Conservation (phyloP, 345 rosid species). For the Bruguiera gymnorhiza region DNA sequence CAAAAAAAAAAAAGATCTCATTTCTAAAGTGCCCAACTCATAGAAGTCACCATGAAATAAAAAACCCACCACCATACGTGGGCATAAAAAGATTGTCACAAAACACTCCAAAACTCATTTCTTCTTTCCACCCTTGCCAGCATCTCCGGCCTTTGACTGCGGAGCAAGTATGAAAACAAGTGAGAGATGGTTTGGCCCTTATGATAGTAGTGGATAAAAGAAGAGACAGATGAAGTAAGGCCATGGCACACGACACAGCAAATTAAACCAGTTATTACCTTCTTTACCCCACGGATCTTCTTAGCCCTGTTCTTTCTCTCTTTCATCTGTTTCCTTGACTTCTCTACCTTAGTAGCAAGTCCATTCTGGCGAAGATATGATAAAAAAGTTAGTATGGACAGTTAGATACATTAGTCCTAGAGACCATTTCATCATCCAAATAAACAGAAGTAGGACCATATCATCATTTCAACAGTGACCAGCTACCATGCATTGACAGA, state of each 20-base stretch:
- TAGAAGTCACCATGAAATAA: background rate
- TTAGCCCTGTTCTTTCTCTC: slow-evolving; percentile 93
- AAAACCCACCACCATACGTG: background rate
- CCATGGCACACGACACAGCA: background rate
- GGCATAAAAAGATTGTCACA: background rate
- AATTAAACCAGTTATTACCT: slow-evolving; percentile 40
- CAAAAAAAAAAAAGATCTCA: background rate
- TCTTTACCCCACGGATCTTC: slow-evolving; percentile 97
- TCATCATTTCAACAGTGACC: too few species aligned
- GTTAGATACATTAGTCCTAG: background rate
- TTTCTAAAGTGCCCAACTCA: slow-evolving; percentile 5
- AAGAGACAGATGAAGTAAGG: background rate
- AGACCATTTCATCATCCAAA: too few species aligned
- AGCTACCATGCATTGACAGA: too few species aligned
- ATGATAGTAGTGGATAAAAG: background rate
- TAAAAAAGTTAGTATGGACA: too few species aligned
- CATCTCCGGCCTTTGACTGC: slow-evolving; percentile 92
- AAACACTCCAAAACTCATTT: slow-evolving; percentile 39
- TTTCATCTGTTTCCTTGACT: slow-evolving; percentile 91
- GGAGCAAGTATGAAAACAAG: background rate
- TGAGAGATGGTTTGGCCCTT: too few species aligned
- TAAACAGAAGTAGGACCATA: too few species aligned
- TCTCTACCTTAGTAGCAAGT: slow-evolving; percentile 86
- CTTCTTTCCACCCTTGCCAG: slow-evolving; percentile 71
- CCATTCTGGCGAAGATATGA: slow-evolving; percentile 55